phyloP scores from a whole-genome alignment of 148 eudicot species.

The Rhododendron simsii region DNA sequence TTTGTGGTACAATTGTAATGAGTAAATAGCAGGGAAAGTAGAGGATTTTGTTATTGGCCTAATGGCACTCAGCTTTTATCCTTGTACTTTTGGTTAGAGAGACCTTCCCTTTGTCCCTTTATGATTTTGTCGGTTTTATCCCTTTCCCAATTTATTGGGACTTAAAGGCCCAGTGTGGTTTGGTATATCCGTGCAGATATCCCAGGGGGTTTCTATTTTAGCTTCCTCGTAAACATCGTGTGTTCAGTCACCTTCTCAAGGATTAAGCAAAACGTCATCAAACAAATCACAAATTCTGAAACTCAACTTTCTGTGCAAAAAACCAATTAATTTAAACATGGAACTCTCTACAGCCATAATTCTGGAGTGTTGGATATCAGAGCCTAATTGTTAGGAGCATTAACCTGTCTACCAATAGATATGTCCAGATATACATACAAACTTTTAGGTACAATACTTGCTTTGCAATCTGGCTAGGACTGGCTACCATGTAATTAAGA shows the following conservation, averaged over 20 bases:
- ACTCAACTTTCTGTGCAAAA: background rate
- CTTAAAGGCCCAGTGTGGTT: background rate
- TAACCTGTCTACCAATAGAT: too few species aligned
- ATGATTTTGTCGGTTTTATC: background rate
- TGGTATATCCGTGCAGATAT: background rate
- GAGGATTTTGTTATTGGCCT: background rate
- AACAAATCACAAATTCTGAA: background rate
- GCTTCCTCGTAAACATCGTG: background rate
- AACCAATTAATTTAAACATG: background rate
- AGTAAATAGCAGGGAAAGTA: background rate
- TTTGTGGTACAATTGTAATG: background rate
- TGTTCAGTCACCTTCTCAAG: background rate
- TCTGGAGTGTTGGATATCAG: background rate
- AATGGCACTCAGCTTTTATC: background rate
- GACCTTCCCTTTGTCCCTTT: background rate
- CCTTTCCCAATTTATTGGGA: background rate
- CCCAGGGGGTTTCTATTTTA: background rate
- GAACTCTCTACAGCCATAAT: background rate
- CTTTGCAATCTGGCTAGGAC: background rate
- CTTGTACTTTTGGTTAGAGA: background rate
- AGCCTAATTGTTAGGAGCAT: background rate
- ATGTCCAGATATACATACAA: background rate
- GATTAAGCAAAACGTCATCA: background rate
- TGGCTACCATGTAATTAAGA: background rate
- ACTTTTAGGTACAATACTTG: background rate